These are phyloP conservation scores for Erythrophleum fordii DNA, from an alignment of 306 rosid species.

Conservation along the genomic window DNA sequence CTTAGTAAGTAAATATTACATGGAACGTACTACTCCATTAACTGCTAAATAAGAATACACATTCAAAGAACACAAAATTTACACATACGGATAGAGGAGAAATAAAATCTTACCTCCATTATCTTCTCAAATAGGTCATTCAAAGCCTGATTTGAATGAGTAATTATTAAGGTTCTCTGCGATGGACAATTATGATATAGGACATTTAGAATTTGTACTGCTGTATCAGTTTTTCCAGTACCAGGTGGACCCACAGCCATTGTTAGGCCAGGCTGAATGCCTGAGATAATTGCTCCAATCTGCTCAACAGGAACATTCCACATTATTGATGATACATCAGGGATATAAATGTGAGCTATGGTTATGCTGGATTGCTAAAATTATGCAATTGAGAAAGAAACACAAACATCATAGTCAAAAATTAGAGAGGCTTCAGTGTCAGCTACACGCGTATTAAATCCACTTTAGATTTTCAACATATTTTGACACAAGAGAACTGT, in stretches of 20 bases:
- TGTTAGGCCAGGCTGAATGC: slow-evolving; percentile 95
- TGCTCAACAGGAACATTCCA: slow-evolving; percentile 38
- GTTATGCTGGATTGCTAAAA: not conserved
- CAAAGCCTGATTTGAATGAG: slow-evolving; percentile 97
- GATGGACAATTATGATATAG: slow-evolving; percentile 97
- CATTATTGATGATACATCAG: slow-evolving; percentile 15
- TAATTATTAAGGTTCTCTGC: slow-evolving; percentile 93
- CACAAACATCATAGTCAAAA: slow-evolving; percentile 10
- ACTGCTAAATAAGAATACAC: not conserved
- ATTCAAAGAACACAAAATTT: not conserved
- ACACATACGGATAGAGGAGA: not conserved
- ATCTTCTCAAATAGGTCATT: slow-evolving; percentile 98
- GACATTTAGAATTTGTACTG: slow-evolving; percentile 94
- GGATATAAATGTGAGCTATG: slow-evolving; percentile 20
- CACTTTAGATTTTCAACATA: not conserved
- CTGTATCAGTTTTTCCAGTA: slow-evolving; percentile 99
- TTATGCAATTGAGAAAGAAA: slow-evolving; percentile 16
- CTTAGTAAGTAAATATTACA: slow-evolving; percentile 13
- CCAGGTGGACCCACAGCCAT: slow-evolving; percentile 99
- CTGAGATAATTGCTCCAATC: slow-evolving; percentile 93
- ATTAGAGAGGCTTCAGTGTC: slow-evolving; percentile 18
- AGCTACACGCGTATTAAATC: not conserved
- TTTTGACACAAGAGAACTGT: not conserved
- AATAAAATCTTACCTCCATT: slow-evolving; percentile 66
- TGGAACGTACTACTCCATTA: slow-evolving; percentile 1